Percentiles rank a stretch among this genome's conserved stretches.
Conservation (phyloP, 495 filamentous ascomycete species). For the Annulohypoxylon maeteangense region DNA sequence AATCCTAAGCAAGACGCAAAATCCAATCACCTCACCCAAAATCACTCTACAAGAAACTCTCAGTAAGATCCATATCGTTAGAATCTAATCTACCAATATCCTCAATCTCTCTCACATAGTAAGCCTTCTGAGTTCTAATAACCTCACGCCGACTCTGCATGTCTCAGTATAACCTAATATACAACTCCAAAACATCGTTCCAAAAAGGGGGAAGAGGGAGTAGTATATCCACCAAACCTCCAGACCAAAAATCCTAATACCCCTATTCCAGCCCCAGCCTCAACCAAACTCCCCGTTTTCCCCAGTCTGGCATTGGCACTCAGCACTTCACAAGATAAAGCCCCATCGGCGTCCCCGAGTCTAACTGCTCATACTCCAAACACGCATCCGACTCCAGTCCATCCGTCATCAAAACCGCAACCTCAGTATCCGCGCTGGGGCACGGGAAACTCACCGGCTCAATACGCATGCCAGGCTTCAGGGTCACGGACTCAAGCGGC, state of each 20-base stretch:
- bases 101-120: neutral
- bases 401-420: slow-evolving; percentile 24
- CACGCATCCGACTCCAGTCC: slow-evolving; percentile 14
- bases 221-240: slow-evolving; percentile 12
- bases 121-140: neutral
- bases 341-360: slow-evolving; percentile 9
- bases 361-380: slow-evolving; percentile 18
- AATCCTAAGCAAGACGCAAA: neutral
- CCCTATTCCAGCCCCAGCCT: neutral
- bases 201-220: slow-evolving; percentile 11
- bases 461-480: slow-evolving; percentile 24
- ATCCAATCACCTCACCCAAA: neutral
- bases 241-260: slow-evolving; percentile 3
- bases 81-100: slow-evolving; percentile 1
- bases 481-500: slow-evolving; percentile 15
- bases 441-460: slow-evolving; percentile 33
- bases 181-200: slow-evolving; percentile 24
- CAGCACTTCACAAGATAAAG: slow-evolving; percentile 34
- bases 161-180: slow-evolving; percentile 1
- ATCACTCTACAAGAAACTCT: neutral
- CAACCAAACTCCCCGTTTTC: neutral
- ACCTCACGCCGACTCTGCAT: neutral
- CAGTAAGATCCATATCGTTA: neutral
- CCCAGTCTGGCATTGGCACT: too few species aligned
- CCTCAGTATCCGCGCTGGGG: slow-evolving; percentile 26